Evolutionary conservation across 2,329 filamentous ascomycete genomes (phyloP).

Genomic region (Cercospora sp.): DNA sequence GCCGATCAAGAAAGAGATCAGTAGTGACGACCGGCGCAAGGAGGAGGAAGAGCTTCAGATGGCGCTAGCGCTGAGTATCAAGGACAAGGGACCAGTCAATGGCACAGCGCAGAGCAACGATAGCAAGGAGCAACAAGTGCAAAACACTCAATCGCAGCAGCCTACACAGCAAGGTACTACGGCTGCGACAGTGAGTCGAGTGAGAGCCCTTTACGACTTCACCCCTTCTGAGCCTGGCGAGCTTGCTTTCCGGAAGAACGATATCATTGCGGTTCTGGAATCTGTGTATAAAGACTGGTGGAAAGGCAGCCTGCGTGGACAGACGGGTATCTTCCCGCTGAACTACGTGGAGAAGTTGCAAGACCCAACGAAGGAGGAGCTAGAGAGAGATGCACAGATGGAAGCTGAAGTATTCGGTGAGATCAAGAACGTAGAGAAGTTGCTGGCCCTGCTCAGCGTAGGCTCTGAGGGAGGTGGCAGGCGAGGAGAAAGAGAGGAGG

Average conservation of each 20-base stretch:
- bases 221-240: constrained; percentile 91
- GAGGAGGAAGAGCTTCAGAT: constrained; percentile 98
- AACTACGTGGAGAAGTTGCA: constrained; percentile 98
- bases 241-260: constrained; percentile 92
- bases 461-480: constrained; percentile 59
- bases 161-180: constrained; percentile 71
- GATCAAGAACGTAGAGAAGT: constrained; percentile 74
- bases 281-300: constrained; percentile 99
- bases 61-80: constrained; percentile 86
- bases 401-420: constrained; percentile 78
- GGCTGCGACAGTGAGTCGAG: constrained; percentile 91
- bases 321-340: constrained; percentile 95
- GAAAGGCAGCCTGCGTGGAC: constrained; percentile 90
- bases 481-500: constrained; percentile 71
- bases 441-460: constrained; percentile 87
- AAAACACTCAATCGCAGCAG: constrained; percentile 43
- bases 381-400: constrained; percentile 95
- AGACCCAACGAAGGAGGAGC: constrained; percentile 89
- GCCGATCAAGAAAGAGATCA: constrained; percentile 88
- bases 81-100: constrained; percentile 66
- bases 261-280: constrained; percentile 94
- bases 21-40: constrained; percentile 84
- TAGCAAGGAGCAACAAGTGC: constrained; percentile 35
- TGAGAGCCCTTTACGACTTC: constrained; percentile 92
- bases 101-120: constrained; percentile 22